A percentile compares a stretch with the other conserved stretches of the same genome.
phyloP scores from a whole-genome alignment of 352 stramenopile genomes.

The Phytophthora pinifolia region DNA sequence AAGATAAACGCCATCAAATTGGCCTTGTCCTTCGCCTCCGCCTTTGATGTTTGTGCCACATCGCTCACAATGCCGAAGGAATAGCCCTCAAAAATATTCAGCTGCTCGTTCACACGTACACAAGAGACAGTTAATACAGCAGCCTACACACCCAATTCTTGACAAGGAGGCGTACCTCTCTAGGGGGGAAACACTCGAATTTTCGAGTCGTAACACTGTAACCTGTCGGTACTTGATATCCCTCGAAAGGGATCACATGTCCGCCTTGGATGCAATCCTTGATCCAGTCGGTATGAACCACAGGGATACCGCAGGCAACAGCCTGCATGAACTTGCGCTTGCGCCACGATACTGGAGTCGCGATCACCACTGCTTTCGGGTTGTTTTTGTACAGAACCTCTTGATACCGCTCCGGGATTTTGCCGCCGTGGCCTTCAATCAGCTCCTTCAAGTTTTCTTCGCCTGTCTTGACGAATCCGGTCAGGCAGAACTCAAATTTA shows the following conservation, averaged over 20 bases:
- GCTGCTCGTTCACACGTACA: conserved; percentile 25
- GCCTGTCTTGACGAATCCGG: conserved; percentile 58
- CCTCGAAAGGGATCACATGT: conserved; percentile 58
- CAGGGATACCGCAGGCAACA: conserved; percentile 75
- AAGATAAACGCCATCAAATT: conserved; percentile 60
- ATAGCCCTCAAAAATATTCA: conserved; percentile 61
- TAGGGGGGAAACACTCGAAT: conserved; percentile 55
- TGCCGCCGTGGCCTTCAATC: conserved; percentile 70
- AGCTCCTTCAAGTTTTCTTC: conserved; percentile 50
- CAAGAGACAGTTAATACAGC: conserved; percentile 9
- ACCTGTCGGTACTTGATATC: conserved; percentile 68
- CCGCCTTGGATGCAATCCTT: conserved; percentile 56
- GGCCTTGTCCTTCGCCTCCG: conserved; percentile 44
- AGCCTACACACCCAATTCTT: not conserved
- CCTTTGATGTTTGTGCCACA: conserved; percentile 28
- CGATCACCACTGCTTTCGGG: conserved; percentile 66
- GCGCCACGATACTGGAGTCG: conserved; percentile 70
- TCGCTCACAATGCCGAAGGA: conserved; percentile 70
- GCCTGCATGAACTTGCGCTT: conserved; percentile 85
- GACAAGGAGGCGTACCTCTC: conserved; percentile 24
- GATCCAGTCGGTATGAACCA: conserved; percentile 84
- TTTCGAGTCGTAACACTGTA: conserved; percentile 63
- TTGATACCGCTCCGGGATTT: conserved; percentile 47
- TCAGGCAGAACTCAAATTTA: conserved; percentile 79
- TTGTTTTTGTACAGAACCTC: conserved; percentile 53